Conservation (phyloP, 305 asterid genomes). For the Andrographis paniculata region DNA sequence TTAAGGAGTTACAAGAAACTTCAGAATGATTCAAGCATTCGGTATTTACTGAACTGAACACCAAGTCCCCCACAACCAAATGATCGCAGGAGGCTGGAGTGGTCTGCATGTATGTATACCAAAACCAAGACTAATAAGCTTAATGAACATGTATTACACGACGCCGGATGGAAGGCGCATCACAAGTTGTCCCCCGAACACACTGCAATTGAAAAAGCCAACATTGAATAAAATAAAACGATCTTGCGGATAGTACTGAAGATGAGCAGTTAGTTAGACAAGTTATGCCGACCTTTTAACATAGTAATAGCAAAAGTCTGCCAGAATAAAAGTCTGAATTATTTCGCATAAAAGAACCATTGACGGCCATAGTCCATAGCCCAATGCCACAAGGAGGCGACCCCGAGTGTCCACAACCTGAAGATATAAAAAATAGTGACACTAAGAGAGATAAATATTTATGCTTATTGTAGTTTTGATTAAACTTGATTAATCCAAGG, state of each 20-base stretch:
- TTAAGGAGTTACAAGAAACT: no score
- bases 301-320: constrained; percentile 61
- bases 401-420: constrained; percentile 62
- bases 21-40: no score
- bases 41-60: no score
- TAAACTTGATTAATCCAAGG: no score
- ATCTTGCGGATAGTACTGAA: not conserved
- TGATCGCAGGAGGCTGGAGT: no score
- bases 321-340: constrained; percentile 57
- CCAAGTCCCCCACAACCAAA: no score
- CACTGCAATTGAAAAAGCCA: constrained; percentile 28
- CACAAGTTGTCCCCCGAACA: constrained; percentile 48
- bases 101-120: no score
- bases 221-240: not conserved
- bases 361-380: constrained; percentile 59
- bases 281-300: constrained; percentile 35
- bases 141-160: constrained; percentile 28
- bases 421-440: constrained; percentile 1
- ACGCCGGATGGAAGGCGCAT: constrained; percentile 54
- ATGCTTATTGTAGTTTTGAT: no score
- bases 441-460: not conserved
- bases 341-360: constrained; percentile 61
- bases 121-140: no score
- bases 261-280: not conserved
- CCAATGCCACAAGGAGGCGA: constrained; percentile 54